Conservation (phyloP, 345 rosid species). For the Chamaenerion angustifolium region DNA sequence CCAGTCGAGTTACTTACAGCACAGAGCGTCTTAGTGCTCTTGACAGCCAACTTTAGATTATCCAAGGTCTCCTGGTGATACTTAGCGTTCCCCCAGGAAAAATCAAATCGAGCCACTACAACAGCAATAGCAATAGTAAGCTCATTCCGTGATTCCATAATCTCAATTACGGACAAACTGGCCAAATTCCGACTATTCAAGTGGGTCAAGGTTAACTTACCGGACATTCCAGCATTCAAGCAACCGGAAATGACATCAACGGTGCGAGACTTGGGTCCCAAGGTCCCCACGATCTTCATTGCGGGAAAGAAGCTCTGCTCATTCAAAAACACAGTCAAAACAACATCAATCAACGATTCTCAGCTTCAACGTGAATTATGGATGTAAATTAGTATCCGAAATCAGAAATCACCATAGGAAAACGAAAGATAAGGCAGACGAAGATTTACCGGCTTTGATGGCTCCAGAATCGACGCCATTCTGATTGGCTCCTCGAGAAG, state of each 20-base stretch:
- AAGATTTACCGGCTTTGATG: slow-evolving; percentile 35
- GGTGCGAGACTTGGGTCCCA: slow-evolving; percentile 77
- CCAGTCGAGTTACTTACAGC: slow-evolving; percentile 28
- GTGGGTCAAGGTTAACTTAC: slow-evolving; percentile 10
- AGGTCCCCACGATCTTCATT: slow-evolving; percentile 90
- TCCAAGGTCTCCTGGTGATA: slow-evolving; percentile 85
- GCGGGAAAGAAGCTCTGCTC: slow-evolving; percentile 85
- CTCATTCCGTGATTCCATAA: not conserved
- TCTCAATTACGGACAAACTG: not conserved
- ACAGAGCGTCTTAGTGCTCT: slow-evolving; percentile 75
- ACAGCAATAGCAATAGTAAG: not conserved
- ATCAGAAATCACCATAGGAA: too few relatives aligned
- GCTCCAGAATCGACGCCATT: slow-evolving; percentile 55
- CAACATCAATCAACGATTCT: not conserved
- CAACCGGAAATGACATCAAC: slow-evolving; percentile 60
- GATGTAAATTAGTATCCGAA: too few relatives aligned
- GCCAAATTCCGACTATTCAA: not conserved
- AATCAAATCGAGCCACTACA: slow-evolving; percentile 81
- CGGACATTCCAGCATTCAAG: slow-evolving; percentile 93
- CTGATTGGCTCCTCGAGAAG: slow-evolving; percentile 48
- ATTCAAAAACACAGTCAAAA: not conserved
- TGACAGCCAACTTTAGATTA: slow-evolving; percentile 61
- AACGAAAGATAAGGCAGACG: too few relatives aligned
- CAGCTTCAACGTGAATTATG: not conserved
- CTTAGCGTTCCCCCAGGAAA: slow-evolving; percentile 68